A percentile compares a stretch with the other conserved stretches of the same genome.
These are phyloP conservation scores for Alternaria ethzedia DNA, from an alignment of 2,329 filamentous ascomycete genomes.

Conservation along the genomic window DNA sequence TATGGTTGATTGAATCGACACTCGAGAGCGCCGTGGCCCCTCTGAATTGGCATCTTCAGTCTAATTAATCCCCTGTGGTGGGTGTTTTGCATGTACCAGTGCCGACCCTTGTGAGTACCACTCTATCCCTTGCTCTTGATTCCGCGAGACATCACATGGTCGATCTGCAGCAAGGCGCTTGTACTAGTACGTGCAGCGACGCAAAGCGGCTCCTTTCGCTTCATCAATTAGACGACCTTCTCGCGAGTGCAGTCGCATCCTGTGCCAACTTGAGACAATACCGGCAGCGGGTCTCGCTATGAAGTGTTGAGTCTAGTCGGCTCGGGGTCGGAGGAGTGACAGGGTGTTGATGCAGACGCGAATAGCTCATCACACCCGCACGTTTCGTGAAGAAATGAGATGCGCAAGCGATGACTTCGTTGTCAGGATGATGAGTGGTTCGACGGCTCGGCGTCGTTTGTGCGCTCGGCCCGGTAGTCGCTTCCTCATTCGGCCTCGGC, in stretches of 20 bases:
- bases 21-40: constrained; percentile 12
- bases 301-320: constrained; percentile 12
- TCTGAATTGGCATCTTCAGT: constrained; percentile 15
- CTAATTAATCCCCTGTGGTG: constrained; percentile 32
- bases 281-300: constrained; percentile 4
- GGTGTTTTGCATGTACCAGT: constrained; percentile 27
- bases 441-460: constrained; percentile 21
- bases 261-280: neutral
- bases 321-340: constrained; percentile 13
- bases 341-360: constrained; percentile 23
- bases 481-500: constrained; percentile 26
- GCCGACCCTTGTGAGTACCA: constrained; percentile 16
- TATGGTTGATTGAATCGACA: neutral
- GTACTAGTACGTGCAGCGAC: constrained; percentile 35
- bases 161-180: constrained; percentile 33
- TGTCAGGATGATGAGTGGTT: constrained; percentile 20
- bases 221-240: constrained; percentile 5
- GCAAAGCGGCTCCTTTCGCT: constrained; percentile 38
- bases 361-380: constrained; percentile 25
- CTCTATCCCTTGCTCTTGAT: constrained; percentile 16
- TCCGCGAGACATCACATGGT: constrained; percentile 19
- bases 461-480: constrained; percentile 25
- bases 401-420: constrained; percentile 17
- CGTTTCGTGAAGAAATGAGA: constrained; percentile 20
- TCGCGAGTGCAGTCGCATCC: neutral